Evolutionary conservation across 768 basidiomycete species (phyloP), one percentile per base, ranked within the genome.

Genomic region (Pisolithus marmoratus): DNA sequence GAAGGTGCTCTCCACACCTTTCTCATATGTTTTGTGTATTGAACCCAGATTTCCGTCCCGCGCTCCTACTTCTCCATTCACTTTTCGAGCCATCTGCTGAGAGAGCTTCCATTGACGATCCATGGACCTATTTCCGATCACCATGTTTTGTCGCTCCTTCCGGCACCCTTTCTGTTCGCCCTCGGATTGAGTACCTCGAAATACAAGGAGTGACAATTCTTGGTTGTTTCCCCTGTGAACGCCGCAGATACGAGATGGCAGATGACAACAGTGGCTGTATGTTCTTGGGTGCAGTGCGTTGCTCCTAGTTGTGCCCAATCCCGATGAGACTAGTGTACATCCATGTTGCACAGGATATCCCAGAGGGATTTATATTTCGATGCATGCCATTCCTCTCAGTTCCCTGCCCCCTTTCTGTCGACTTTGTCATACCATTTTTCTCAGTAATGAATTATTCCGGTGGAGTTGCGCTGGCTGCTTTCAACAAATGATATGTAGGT

Each of bases 161-260:
- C 76, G 11, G 79, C 85, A 0, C 73, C 80, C 2, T 24, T 83
- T 4, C 52, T 61, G 1, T 88, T 86, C 54, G 61, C 90, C 8
- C 66, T 62, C 2, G 58, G 85, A 3, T 80, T 98, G 65, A 94
- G 92, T 63, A 72, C 64, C 27, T 73, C 97, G 1, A 85, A 81
- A 0, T 96, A 99, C 70, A 99, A 99, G 65, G 96, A 99, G 69
- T 99, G 96, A 95, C 80, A 96, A 8, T 99, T 99, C 68, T 74
- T 98, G 51, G 78, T 92, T 83, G 17, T 80, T 97, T 0, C 94
- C 94, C 0, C 63, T 82, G 73, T 92, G 67, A 95, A 96, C 59
- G 66, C 94, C 3, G 80, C 85, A 2, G 92, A 88, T 2, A 85
- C 93, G 0, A n/a, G n/a, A n/a, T n/a, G n/a, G n/a, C n/a, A 67